Conservation (phyloP, 192 early-diverging fungal species). For the Phlyctochytrium planicorne region DNA sequence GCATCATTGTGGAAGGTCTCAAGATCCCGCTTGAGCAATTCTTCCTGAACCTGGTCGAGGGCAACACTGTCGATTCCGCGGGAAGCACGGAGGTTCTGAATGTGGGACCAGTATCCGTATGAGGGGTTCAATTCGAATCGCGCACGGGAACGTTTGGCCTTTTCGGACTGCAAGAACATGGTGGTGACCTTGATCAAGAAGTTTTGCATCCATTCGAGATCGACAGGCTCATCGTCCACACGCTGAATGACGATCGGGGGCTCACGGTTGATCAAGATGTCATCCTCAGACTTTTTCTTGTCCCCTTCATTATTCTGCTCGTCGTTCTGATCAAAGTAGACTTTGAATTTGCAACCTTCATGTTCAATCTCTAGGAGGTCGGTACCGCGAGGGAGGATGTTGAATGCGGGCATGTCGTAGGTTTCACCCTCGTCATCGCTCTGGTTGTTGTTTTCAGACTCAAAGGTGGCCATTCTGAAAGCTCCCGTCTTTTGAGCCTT, state of each 20-base stretch:
- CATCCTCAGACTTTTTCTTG: slow-evolving; percentile 13
- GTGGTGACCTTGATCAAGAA: slow-evolving; percentile 28
- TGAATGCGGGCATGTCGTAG: slow-evolving; percentile 28
- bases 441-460: slow-evolving; percentile 12
- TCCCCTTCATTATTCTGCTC: slow-evolving; percentile 15
- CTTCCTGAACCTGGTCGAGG: slow-evolving; percentile 49
- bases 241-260: slow-evolving; percentile 40
- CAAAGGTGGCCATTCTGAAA: slow-evolving; percentile 35
- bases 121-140: slow-evolving; percentile 34
- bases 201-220: slow-evolving; percentile 35
- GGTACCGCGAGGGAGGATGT: slow-evolving; percentile 37
- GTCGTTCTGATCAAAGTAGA: slow-evolving; percentile 28
- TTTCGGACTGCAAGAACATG: slow-evolving; percentile 29
- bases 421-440: slow-evolving; percentile 21
- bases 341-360: slow-evolving; percentile 21
- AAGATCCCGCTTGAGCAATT: slow-evolving; percentile 46
- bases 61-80: slow-evolving; percentile 57
- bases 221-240: slow-evolving; percentile 22
- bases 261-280: slow-evolving; percentile 28
- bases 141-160: slow-evolving; percentile 23
- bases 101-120: slow-evolving; percentile 30
- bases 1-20: slow-evolving; percentile 51
- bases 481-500: slow-evolving; percentile 27
- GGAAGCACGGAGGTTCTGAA: slow-evolving; percentile 27
- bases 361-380: slow-evolving; percentile 31